Conservation (phyloP, 805 yeast genomes). For the Zygotorulaspora sp. region DNA sequence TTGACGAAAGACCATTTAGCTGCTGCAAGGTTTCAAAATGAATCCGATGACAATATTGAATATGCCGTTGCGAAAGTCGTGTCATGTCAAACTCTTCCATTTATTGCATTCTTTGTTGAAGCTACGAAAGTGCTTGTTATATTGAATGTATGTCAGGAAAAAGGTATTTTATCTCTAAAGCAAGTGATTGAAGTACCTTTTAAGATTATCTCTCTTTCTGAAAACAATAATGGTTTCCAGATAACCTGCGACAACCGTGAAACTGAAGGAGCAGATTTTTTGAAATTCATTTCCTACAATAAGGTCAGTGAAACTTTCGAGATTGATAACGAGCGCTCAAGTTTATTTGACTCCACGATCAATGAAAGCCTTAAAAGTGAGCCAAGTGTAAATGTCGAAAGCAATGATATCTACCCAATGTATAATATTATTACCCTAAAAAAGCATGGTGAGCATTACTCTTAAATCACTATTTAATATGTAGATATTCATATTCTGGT, state of each 20-base stretch:
- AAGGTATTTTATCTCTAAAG: slow-evolving; percentile 23
- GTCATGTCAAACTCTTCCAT: slow-evolving; percentile 32
- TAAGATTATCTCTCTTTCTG: slow-evolving; percentile 33
- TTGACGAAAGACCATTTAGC: slow-evolving; percentile 57
- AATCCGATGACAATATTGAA: slow-evolving; percentile 45
- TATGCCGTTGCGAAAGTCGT: slow-evolving; percentile 46
- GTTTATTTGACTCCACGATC: slow-evolving; percentile 22
- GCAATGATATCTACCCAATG: slow-evolving; percentile 45
- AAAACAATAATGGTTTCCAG: slow-evolving; percentile 33
- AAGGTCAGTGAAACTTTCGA: slow-evolving; percentile 18
- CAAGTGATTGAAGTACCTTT: slow-evolving; percentile 32
- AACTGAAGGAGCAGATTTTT: slow-evolving; percentile 14
- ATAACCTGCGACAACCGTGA: slow-evolving; percentile 36
- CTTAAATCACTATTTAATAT: slow-evolving; percentile 14
- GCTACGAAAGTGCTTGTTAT: slow-evolving; percentile 44
- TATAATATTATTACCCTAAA: slow-evolving; percentile 48
- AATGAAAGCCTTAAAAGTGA: slow-evolving; percentile 24
- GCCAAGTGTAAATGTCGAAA: slow-evolving; percentile 33
- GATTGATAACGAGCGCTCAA: slow-evolving; percentile 19
- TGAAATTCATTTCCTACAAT: slow-evolving; percentile 23
- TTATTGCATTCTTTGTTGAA: slow-evolving; percentile 47
- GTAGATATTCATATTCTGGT: no score
- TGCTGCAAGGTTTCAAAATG: slow-evolving; percentile 59
- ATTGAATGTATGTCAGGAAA: slow-evolving; percentile 21
- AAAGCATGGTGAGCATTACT: slow-evolving; percentile 53